Base-by-base conservation (phyloP, 805 yeast species). In the Candida pseudofarinosa region DNA sequence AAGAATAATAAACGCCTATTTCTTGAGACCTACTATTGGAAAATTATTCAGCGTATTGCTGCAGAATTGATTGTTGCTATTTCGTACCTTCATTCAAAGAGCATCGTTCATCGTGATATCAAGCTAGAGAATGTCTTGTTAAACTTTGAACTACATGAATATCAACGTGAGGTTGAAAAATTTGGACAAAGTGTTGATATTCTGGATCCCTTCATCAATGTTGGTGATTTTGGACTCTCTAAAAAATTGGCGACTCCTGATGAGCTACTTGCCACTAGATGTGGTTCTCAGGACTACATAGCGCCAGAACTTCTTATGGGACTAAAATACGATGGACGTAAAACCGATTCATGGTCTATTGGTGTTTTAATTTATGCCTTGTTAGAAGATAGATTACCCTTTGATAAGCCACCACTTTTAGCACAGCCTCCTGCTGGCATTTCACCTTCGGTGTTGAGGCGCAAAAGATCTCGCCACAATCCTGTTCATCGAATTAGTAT, bases 261-360 rank as follows among this genome's bases (percentile, higher is more conserved):
- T 49, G 85, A 88, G 19, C 53, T 83, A 44, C 71, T 95, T 19
- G 76, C 86, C 2, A 91, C 98, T 1, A 67, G 98, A 47, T 93
- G 99, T 62, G 99, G 99, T 0, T 87, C 96, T 1, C 97, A 88
- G 49, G 99, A 93, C 59, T 93, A 93, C 55, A 96, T 93, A 4
- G 84, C 97, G 0, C 99, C 99, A 0, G 99, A 93, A 57, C 65
- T 93, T 18, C 67, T 93, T 32, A 79, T 93, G 80, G 98, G 98
- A 1, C 72, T 87, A 43, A 84, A 88, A 4, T 93, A 93, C 57
- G 91, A 91, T 55, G 99, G 99, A 10, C 76, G 85, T 40, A 80
- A 87, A 49, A 84, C 93, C 38, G 99, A 93, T 60, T 72, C 90
- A 15, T 93, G 99, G 99, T 88, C 97, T 1, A 62, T 90, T 7